phyloP scores from a whole-genome alignment of 139 green algal species.

The Chlorella sorokiniana region DNA sequence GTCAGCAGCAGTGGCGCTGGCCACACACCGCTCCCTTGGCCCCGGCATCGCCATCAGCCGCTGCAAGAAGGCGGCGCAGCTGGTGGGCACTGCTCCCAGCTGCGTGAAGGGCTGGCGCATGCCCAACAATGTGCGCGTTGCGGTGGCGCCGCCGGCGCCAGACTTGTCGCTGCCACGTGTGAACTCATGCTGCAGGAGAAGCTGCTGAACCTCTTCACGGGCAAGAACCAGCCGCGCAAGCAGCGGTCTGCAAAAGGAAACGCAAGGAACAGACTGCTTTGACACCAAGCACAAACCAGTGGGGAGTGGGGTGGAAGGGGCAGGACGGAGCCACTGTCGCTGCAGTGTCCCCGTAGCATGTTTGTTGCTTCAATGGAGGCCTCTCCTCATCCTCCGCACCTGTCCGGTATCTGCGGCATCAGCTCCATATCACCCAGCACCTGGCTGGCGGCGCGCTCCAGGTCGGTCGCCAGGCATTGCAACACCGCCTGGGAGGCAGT shows the following conservation, averaged over 20 bases:
- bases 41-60: conserved; percentile 22
- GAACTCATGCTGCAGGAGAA: conserved; percentile 8
- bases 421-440: conserved; percentile 30
- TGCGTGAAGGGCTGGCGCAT: conserved; percentile 2
- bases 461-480: conserved; percentile 5
- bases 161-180: neutral
- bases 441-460: neutral
- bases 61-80: conserved; percentile 17
- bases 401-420: conserved; percentile 14
- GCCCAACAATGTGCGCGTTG: neutral
- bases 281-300: neutral
- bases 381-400: neutral
- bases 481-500: neutral
- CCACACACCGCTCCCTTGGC: neutral
- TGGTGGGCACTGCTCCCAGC: conserved; percentile 1
- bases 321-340: too few species aligned
- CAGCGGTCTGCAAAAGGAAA: neutral
- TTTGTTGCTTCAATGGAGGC: too few species aligned
- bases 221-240: conserved; percentile 29
- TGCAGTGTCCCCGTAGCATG: too few species aligned
- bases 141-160: neutral
- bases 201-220: conserved; percentile 13
- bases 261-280: neutral
- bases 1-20: neutral
- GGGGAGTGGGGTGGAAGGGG: neutral